Percentiles rank a stretch among this genome's conserved stretches.
phyloP scores from a whole-genome alignment of 2,329 filamentous ascomycete species.

The Talaromyces marneffei region DNA sequence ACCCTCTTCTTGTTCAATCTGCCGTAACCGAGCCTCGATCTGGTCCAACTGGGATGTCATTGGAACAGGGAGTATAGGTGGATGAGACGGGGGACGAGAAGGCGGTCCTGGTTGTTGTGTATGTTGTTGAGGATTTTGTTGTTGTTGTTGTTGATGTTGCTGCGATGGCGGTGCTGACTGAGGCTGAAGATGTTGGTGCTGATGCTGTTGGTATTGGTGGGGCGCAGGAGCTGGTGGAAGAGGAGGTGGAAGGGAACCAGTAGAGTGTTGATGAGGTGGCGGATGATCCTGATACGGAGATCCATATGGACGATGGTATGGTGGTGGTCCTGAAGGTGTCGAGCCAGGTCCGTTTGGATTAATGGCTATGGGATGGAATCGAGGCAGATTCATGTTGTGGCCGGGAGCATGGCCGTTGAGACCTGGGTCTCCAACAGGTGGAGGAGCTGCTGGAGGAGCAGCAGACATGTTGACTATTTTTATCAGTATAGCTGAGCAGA shows the following conservation, averaged over 20 bases:
- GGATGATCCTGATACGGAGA: conserved; percentile 7
- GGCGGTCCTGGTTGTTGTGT: conserved; percentile 20
- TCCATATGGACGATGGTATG: conserved; percentile 13
- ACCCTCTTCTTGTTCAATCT: conserved; percentile 38
- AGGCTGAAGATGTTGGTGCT: conserved; percentile 1
- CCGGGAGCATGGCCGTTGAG: conserved; percentile 24
- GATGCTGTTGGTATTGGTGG: conserved; percentile 4
- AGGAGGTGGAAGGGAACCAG: conserved; percentile 10
- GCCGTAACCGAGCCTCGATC: conserved; percentile 34
- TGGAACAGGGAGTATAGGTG: conserved; percentile 24
- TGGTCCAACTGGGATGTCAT: conserved; percentile 30
- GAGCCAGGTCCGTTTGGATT: conserved; percentile 32
- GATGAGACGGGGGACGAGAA: conserved; percentile 28
- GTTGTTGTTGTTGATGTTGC: conserved; percentile 8
- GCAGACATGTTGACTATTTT: conserved; percentile 28
- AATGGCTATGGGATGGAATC: conserved; percentile 39
- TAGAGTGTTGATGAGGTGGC: neutral
- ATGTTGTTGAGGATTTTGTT: neutral
- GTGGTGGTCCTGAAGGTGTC: conserved; percentile 30
- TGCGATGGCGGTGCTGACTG: neutral
- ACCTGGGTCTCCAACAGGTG: conserved; percentile 28
- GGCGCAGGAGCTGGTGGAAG: conserved; percentile 4
- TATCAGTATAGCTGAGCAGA: neutral
- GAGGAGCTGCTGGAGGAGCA: conserved; percentile 32
- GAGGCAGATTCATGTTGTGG: conserved; percentile 28